These are phyloP conservation scores for Cutaneotrichosporon sp. DNA, from an alignment of 1,284 basidiomycete genomes.

Conservation along the genomic window DNA sequence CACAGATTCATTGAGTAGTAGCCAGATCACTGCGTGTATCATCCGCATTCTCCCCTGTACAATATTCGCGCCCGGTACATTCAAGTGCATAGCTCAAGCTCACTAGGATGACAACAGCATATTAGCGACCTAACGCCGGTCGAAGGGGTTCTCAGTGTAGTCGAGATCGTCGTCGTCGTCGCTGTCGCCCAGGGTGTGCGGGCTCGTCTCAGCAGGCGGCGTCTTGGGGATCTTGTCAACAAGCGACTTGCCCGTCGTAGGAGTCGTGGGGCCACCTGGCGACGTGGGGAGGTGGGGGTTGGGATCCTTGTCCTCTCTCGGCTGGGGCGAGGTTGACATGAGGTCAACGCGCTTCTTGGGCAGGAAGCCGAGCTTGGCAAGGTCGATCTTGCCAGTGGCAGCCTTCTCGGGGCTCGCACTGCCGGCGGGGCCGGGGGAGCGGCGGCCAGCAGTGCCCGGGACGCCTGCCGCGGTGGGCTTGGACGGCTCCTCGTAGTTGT, in stretches of 20 bases:
- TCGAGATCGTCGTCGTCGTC: slow-evolving; percentile 49
- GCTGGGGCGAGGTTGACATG: slow-evolving; percentile 40
- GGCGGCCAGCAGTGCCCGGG: slow-evolving; percentile 9
- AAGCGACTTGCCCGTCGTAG: slow-evolving; percentile 19
- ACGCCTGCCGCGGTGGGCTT: neutral
- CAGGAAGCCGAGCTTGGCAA: slow-evolving; percentile 52
- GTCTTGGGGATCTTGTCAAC: slow-evolving; percentile 46
- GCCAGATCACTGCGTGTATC: neutral
- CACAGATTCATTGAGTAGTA: neutral
- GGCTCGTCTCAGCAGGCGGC: slow-evolving; percentile 36
- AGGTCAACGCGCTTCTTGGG: slow-evolving; percentile 54
- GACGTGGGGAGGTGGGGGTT: slow-evolving; percentile 40
- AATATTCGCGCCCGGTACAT: neutral
- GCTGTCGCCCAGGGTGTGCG: slow-evolving; percentile 44
- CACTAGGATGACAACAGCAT: neutral
- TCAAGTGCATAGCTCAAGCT: neutral
- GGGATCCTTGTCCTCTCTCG: slow-evolving; percentile 30
- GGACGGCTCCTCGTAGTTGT: slow-evolving; percentile 42
- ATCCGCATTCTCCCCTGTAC: neutral
- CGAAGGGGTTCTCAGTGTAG: slow-evolving; percentile 53
- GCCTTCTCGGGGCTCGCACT: slow-evolving; percentile 30
- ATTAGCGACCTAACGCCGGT: slow-evolving; percentile 17
- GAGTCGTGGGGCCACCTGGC: neutral
- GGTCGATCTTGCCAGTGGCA: slow-evolving; percentile 49
- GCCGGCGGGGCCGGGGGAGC: slow-evolving; percentile 6